Conservation (phyloP, 1,139 yeast genomes). For the Kluyveromyces marxianus region DNA sequence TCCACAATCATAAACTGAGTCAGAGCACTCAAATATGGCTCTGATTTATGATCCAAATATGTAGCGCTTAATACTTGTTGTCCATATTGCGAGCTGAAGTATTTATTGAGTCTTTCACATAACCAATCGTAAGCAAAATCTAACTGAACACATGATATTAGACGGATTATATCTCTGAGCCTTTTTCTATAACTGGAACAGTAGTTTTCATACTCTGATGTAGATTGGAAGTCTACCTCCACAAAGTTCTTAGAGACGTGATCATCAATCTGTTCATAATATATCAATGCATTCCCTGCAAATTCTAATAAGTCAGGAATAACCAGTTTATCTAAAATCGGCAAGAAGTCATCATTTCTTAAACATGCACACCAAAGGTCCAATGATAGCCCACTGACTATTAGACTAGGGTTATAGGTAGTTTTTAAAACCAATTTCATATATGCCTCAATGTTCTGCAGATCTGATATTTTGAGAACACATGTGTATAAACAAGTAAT, state of each 20-base stretch:
- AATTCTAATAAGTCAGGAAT: constrained; percentile 64
- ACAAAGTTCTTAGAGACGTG: constrained; percentile 58
- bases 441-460: constrained; percentile 40
- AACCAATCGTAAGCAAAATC: constrained; percentile 79
- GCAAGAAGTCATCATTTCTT: constrained; percentile 63
- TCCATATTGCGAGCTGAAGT: constrained; percentile 72
- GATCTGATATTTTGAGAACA: constrained; percentile 27
- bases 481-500: constrained; percentile 75
- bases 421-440: constrained; percentile 70
- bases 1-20: constrained; percentile 84
- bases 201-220: constrained; percentile 72
- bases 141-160: constrained; percentile 81
- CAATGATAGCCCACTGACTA: constrained; percentile 83
- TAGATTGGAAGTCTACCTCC: constrained; percentile 80
- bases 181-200: constrained; percentile 74
- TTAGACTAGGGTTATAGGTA: constrained; percentile 75
- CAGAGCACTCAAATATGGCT: constrained; percentile 67
- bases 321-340: constrained; percentile 37
- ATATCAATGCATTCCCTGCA: constrained; percentile 71
- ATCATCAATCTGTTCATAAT: constrained; percentile 63
- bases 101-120: constrained; percentile 60
- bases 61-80: constrained; percentile 50
- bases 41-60: constrained; percentile 48
- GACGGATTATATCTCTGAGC: constrained; percentile 84
- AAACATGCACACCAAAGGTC: constrained; percentile 93